Base-by-base conservation (phyloP, 2,329 filamentous ascomycete species). In the Hansfordia pulvinata region DNA sequence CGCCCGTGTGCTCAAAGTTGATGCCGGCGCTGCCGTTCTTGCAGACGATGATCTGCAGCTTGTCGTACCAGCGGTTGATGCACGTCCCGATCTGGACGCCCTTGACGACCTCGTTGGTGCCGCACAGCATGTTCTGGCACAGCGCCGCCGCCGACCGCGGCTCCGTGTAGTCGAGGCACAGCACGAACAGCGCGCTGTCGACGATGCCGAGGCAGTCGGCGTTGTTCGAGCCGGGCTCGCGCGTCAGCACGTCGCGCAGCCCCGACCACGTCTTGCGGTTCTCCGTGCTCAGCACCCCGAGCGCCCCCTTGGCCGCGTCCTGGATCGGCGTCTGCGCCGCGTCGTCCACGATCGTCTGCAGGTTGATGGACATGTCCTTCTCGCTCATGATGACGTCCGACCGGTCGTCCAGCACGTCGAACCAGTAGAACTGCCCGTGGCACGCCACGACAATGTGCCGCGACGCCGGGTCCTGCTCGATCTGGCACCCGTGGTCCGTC, bases 61-160 rank as follows among this genome's bases (percentile, higher is more conserved):
- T 98, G 57, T 98, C 90, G 46, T 98, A 98, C 90, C 90, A 98
- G 34, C 90, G 69, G 53, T 98, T 98, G 10, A 88, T 94, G 56
- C 90, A 98, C 2, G 90, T 96, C 17, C 90, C 90, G 23, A 94
- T 85, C 54, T 98, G 90, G 2, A 98, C 82, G 4, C 90, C 90
- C 46, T 79, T 81, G 43, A 93, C 81, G 9, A 96, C 77, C 44
- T 90, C 76, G 40, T 79, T 93, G 0, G 85, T 93, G 23, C 90
- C 90, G 44, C 90, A 96, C 9, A 98, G 78, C 88, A 98, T 96
- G 52, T 96, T 98, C 47, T 84, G 85, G 52, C 86, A 94, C n/a
- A 96, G 69, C 17, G 84, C 80, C 1, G 84, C 76, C 1, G 76
- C 79, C 24, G 71, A 84, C 1, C 66, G 57, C 0, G 90, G 86